Percentiles rank a stretch among this genome's conserved stretches.
These are phyloP conservation scores for Boletus rufocinnamomeus DNA, from an alignment of 768 basidiomycete species.

Conservation along the genomic window DNA sequence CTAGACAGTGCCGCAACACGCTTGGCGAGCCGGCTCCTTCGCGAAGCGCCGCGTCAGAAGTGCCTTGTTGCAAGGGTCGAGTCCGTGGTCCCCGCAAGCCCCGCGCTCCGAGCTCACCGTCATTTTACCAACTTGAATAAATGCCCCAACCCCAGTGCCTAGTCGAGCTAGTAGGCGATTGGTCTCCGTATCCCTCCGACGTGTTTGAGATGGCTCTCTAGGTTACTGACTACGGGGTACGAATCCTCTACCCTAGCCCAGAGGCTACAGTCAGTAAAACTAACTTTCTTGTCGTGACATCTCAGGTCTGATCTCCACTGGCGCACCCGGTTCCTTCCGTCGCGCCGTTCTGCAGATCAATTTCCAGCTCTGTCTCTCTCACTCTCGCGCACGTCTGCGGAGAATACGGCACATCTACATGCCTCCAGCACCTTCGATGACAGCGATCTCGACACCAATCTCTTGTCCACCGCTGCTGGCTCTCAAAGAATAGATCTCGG, in stretches of 20 bases:
- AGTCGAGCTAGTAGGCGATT: neutral
- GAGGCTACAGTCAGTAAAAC: neutral
- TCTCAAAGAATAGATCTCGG: slow-evolving; percentile 16
- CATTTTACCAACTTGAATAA: neutral
- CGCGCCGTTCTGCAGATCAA: too few relatives aligned
- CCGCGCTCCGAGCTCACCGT: neutral
- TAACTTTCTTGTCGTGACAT: neutral
- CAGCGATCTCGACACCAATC: slow-evolving; percentile 13
- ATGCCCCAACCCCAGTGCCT: neutral
- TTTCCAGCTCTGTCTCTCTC: neutral
- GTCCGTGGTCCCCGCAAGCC: neutral
- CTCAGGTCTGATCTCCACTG: neutral
- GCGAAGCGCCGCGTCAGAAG: slow-evolving; percentile 3
- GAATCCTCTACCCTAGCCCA: too few relatives aligned
- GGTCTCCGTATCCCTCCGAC: neutral
- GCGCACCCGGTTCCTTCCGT: neutral
- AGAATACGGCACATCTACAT: neutral
- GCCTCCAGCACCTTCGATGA: neutral
- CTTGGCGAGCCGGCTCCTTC: slow-evolving; percentile 4
- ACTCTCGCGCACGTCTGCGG: neutral
- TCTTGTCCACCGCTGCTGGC: neutral
- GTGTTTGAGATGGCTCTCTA: neutral
- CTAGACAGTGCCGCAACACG: slow-evolving; percentile 4
- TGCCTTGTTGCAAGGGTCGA: neutral
- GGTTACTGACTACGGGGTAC: neutral